phyloP scores from a whole-genome alignment of 2,329 filamentous ascomycete species.

The Endoconidiophora polonica region DNA sequence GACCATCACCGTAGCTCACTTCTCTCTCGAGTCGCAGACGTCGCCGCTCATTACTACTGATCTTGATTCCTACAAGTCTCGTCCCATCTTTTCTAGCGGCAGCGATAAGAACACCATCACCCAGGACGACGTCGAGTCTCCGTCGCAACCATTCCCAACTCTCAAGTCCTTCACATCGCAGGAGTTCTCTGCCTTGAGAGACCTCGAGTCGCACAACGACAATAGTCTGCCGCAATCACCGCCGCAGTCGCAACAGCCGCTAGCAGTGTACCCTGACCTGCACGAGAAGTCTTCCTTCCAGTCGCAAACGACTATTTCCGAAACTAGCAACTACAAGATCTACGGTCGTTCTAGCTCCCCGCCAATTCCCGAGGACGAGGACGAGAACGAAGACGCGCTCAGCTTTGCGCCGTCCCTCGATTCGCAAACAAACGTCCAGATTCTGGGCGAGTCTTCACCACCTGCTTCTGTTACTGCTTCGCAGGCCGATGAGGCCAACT shows the following conservation, averaged over 20 bases:
- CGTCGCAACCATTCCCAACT: conserved; percentile 13
- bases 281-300: conserved; percentile 12
- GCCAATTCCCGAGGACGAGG: conserved; percentile 14
- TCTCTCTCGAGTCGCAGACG: conserved; percentile 17
- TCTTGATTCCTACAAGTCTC: conserved; percentile 11
- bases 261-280: conserved; percentile 7
- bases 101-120: conserved; percentile 8
- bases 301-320: conserved; percentile 28
- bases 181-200: not conserved
- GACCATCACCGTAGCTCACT: conserved; percentile 12
- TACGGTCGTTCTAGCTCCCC: conserved; percentile 30
- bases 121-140: conserved; percentile 12
- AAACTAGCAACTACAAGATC: conserved; percentile 38
- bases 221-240: not conserved
- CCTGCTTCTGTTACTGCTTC: conserved; percentile 23
- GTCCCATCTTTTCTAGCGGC: conserved; percentile 11
- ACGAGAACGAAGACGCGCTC: conserved; percentile 16
- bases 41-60: conserved; percentile 20
- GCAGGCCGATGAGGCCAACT: conserved; percentile 34
- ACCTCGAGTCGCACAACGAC: not conserved
- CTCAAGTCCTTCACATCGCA: not conserved
- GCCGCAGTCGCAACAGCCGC: not conserved
- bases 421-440: conserved; percentile 29
- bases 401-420: conserved; percentile 25
- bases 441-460: conserved; percentile 35